A percentile compares a stretch with the other conserved stretches of the same genome.
These are phyloP conservation scores for Cylindrotheca fusiformis DNA, from an alignment of 108 stramenopile genomes.

Conservation along the genomic window DNA sequence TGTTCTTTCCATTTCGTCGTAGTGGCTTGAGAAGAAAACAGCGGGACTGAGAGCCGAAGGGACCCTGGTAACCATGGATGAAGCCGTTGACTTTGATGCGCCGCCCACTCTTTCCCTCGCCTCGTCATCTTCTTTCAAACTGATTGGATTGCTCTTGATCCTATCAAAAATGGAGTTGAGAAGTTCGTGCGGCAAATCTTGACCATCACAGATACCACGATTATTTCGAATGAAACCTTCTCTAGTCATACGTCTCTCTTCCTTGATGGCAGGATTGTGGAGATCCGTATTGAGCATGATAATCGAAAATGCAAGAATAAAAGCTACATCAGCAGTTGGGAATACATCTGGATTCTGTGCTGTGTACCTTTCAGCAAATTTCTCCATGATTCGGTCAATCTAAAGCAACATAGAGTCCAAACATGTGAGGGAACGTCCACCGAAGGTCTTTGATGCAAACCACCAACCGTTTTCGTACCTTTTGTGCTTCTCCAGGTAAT, in stretches of 20 bases:
- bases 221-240: conserved; percentile 94
- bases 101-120: conserved; percentile 65
- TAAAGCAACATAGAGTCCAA: conserved; percentile 16
- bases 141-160: conserved; percentile 93
- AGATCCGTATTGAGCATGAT: conserved; percentile 99
- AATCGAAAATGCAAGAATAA: conserved; percentile 96
- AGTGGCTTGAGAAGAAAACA: conserved; percentile 71
- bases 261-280: conserved; percentile 96
- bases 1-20: conserved; percentile 74
- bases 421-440: conserved; percentile 1
- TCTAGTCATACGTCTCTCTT: conserved; percentile 94
- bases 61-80: conserved; percentile 21
- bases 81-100: conserved; percentile 15
- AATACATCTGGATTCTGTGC: conserved; percentile 84
- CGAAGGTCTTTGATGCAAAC: neutral
- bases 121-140: conserved; percentile 94
- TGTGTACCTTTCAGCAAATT: conserved; percentile 95
- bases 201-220: conserved; percentile 94
- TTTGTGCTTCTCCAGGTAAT: conserved; percentile 98
- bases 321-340: conserved; percentile 94
- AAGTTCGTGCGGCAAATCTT: conserved; percentile 90
- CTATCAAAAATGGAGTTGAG: conserved; percentile 90
- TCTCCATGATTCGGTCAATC: conserved; percentile 99
- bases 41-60: conserved; percentile 43
- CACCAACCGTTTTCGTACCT: conserved; percentile 40